Evolutionary conservation across 2,329 filamentous ascomycete species (phyloP), one percentile per base, ranked within the genome.

Genomic region (Nemania sp.): DNA sequence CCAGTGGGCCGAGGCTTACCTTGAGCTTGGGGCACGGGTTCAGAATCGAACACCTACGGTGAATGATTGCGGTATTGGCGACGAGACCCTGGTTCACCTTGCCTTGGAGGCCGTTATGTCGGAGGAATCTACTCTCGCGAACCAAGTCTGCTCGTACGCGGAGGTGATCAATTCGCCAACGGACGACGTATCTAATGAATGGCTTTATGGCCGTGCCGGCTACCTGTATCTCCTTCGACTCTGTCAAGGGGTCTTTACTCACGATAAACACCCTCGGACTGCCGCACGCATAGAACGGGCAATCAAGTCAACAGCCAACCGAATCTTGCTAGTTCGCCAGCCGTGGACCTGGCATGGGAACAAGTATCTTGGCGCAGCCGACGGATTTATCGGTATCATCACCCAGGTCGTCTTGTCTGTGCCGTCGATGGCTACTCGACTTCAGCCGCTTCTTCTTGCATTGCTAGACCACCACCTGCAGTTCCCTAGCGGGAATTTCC

Each of bases 331-430:
- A 67, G 53, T 76, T n/a, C 70, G 67, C 5, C 68, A 70, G 33
- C 70, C 70, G 1, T 90, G 86, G 87, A 78, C 77, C 57, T 89
- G 83, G 82, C 80, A 83, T 54, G 80, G 79, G 12, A 82, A 82
- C 61, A 66, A 72, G 15, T 88, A 88, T 63, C 73, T 88, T 30
- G 88, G 87, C 1, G 83, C 86, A 5, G 82, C 80, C 0, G 86
- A 90, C 64, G 88, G 88, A 6, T 78, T 81, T 11, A 81, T 89
- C 22, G 85, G 87, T 4, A 89, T 88, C 66, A 77, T 90, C 51
- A 84, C 82, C n/a, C 87, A 90, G 68, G 73, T 89, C 12, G 77
- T 88, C 1, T 73, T 81, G 19, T 83, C 83, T 2, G 77, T 79
- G 50, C 79, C 82, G 0, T 70, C 73, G 5, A 76, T 80, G 57